These are phyloP conservation scores for Hymenoscyphus repandus DNA, from an alignment of 2,329 filamentous ascomycete species.

Conservation along the genomic window DNA sequence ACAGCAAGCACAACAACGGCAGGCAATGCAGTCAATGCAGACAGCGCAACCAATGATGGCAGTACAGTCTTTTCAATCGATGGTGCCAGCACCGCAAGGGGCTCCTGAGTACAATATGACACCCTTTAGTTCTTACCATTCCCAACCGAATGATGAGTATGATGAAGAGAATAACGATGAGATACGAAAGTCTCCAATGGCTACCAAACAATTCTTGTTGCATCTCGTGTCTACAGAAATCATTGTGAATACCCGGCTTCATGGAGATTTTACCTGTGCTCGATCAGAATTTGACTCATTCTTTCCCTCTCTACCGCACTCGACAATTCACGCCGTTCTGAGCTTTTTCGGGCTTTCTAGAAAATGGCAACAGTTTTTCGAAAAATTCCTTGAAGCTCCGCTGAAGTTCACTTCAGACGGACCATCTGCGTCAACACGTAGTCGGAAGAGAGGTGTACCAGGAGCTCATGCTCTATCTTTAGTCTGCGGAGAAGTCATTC, in stretches of 20 bases:
- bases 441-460: conserved; percentile 52
- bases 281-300: conserved; percentile 55
- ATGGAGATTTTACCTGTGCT: conserved; percentile 49
- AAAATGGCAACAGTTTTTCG: conserved; percentile 55
- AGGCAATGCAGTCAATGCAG: too few relatives aligned
- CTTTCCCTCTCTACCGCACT: conserved; percentile 53
- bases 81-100: too few relatives aligned
- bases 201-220: conserved; percentile 52
- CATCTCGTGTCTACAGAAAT: conserved; percentile 52
- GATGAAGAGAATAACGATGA: conserved; percentile 10
- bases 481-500: conserved; percentile 52
- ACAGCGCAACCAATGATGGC: too few relatives aligned
- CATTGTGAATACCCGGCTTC: conserved; percentile 43
- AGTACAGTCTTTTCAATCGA: too few relatives aligned
- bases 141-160: conserved; percentile 8
- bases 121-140: too few relatives aligned
- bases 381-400: conserved; percentile 53
- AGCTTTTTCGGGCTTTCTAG: conserved; percentile 54
- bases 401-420: conserved; percentile 53
- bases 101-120: too few relatives aligned
- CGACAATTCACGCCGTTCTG: conserved; percentile 51
- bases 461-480: conserved; percentile 55
- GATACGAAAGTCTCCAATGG: conserved; percentile 32
- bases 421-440: conserved; percentile 36
- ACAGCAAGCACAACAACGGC: too few relatives aligned